Evolutionary conservation across 140 eudicot species (phyloP).

Genomic region (Flaveria floridana): DNA sequence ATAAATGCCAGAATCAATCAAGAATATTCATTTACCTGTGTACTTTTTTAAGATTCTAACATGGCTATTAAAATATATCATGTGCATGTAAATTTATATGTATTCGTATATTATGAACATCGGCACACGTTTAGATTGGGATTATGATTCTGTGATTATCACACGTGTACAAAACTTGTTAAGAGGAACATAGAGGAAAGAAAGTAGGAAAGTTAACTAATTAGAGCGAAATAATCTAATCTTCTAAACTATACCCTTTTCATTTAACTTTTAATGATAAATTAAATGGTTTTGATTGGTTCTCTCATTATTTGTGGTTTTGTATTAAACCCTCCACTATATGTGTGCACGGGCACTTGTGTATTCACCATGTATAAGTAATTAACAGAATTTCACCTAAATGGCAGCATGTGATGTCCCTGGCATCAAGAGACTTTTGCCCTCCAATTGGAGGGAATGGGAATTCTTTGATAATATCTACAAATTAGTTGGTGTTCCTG

Average conservation of each 20-base stretch:
- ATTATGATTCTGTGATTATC: neutral
- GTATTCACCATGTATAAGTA: neutral
- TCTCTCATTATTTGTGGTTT: neutral
- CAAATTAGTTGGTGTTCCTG: slow-evolving; percentile 93
- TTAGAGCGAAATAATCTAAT: neutral
- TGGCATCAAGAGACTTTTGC: slow-evolving; percentile 87
- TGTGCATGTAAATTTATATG: neutral
- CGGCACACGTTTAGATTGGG: neutral
- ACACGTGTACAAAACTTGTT: neutral
- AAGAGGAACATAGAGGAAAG: too few relatives aligned
- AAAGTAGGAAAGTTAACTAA: neutral
- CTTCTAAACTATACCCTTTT: neutral
- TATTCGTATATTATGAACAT: neutral
- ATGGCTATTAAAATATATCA: neutral
- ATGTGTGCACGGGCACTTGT: neutral
- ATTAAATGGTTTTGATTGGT: neutral
- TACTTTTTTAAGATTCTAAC: neutral
- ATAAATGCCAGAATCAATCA: neutral
- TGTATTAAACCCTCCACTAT: neutral
- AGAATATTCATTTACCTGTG: neutral
- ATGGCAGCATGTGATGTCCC: slow-evolving; percentile 97
- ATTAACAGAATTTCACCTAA: slow-evolving; percentile 8
- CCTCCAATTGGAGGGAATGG: slow-evolving; percentile 74
- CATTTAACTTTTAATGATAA: neutral
- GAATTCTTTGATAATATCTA: slow-evolving; percentile 85